These are phyloP conservation scores for Helotiales sp. DNA, from an alignment of 2,329 filamentous ascomycete species.

Conservation along the genomic window DNA sequence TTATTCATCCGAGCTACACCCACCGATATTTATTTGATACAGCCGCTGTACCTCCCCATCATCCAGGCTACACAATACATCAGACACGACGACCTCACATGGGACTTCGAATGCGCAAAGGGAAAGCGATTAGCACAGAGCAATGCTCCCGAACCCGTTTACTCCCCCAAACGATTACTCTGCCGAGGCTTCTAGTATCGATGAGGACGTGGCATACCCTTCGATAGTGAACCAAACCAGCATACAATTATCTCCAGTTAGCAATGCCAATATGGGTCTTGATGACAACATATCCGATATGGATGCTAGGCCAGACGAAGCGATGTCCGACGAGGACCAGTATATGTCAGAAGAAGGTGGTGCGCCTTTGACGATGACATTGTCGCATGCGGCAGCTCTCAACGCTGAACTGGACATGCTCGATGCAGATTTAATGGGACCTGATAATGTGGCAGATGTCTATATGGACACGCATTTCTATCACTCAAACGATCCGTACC, in stretches of 20 bases:
- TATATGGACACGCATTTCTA: not conserved
- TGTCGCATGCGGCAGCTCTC: slow-evolving; percentile 22
- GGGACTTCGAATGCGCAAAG: slow-evolving; percentile 19
- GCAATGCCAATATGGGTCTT: slow-evolving; percentile 18
- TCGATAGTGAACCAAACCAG: not conserved
- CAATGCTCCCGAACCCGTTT: slow-evolving; percentile 29
- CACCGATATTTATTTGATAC: slow-evolving; percentile 13
- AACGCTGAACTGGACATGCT: slow-evolving; percentile 29
- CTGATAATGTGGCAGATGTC: slow-evolving; percentile 18
- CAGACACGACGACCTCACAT: slow-evolving; percentile 19
- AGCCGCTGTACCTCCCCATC: slow-evolving; percentile 8
- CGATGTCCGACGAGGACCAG: slow-evolving; percentile 29
- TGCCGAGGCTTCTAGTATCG: slow-evolving; percentile 16
- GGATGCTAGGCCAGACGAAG: slow-evolving; percentile 12
- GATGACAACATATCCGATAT: slow-evolving; percentile 17
- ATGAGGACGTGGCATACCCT: slow-evolving; percentile 13
- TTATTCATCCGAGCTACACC: slow-evolving; percentile 19
- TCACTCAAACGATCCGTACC: not conserved
- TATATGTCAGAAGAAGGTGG: slow-evolving; percentile 35
- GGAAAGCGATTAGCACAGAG: slow-evolving; percentile 20
- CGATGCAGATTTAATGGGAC: slow-evolving; percentile 30
- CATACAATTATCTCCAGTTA: slow-evolving; percentile 14
- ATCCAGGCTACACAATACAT: slow-evolving; percentile 21
- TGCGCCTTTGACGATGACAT: slow-evolving; percentile 22
- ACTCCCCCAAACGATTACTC: slow-evolving; percentile 28